Base-by-base conservation (phyloP, 495 filamentous ascomycete genomes). In the Penicillium macrosclerotiorum region DNA sequence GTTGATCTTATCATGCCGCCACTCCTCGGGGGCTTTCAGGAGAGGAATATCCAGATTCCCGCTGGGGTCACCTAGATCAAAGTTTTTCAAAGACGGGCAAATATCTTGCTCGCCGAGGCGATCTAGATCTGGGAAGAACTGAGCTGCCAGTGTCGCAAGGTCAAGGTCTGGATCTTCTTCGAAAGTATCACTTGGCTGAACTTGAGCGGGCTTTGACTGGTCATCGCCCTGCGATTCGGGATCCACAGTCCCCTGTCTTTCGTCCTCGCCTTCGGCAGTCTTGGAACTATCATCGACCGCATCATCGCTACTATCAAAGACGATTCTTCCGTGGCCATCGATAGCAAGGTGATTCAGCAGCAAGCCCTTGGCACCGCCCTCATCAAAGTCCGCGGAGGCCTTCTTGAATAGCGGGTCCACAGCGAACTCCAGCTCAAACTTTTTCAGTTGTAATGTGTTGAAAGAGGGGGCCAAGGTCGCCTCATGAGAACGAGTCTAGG, bases 341-440 rank as follows among this genome's bases (percentile, higher is more conserved):
- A 99, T 97, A 41, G 90, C 83, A 12, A 99, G 76, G 65, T 97
- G 90, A 63, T 99, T 99, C 13, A 99, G 74, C 16, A 99, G 73
- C 25, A 99, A 75, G 3, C 93, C 93, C 69, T 97, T 99, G 13
- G 94, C 94, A 38, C 93, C 93, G 18, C 93, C 93, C 71, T 99
- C 93, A 59, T 99, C 93, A 58, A 97, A 97, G 64, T 99, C 93
- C 17, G 93, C 93, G 3, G 91, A 91, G 0, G 90, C 94, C 57
- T 99, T 99, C 62, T 97, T 97, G 79, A 97, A 99, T 6, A 99
- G 71, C 3, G 93, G 93, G 56, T 99, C 93, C 18, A 99, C 93
- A 1, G 90, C 85, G 51, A 99, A 95, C 58, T 99, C 93, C 24
- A 97, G 79, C 52, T 99, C 93, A 51, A 97, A 89, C 59, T 97